phyloP scores from a whole-genome alignment of 345 rosid species.

The Microcos paniculata region DNA sequence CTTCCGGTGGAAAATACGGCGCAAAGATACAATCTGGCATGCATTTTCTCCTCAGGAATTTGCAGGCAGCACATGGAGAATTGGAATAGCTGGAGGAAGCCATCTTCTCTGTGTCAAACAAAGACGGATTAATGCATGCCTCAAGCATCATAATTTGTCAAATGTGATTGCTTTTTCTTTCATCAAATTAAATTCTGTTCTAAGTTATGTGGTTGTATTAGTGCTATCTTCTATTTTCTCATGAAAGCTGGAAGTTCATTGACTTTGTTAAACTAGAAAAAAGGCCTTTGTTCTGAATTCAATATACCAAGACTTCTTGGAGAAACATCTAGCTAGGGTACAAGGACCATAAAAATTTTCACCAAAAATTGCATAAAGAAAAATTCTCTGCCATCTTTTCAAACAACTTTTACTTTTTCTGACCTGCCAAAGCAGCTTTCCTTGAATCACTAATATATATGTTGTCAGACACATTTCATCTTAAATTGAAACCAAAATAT shows the following conservation, averaged over 20 bases:
- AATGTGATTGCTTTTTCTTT: no score
- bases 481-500: background rate
- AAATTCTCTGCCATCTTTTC: background rate
- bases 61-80: conserved; percentile 76
- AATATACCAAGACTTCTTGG: background rate
- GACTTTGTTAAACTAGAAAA: background rate
- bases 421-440: conserved; percentile 12
- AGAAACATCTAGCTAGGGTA: background rate
- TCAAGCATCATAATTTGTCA: background rate
- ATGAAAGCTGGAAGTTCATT: background rate
- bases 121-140: background rate
- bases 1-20: conserved; percentile 71
- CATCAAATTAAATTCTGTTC: background rate
- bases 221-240: background rate
- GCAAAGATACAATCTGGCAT: conserved; percentile 58
- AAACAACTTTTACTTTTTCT: background rate
- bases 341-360: background rate
- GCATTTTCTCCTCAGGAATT: conserved; percentile 61
- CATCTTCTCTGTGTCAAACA: conserved; percentile 23
- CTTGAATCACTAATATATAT: background rate
- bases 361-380: background rate
- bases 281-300: background rate
- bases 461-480: conserved; percentile 4
- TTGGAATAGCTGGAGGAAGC: conserved; percentile 59
- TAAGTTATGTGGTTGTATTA: background rate